Conservation (phyloP, 2,329 filamentous ascomycete species). For the Aspergillus carbonarius region DNA sequence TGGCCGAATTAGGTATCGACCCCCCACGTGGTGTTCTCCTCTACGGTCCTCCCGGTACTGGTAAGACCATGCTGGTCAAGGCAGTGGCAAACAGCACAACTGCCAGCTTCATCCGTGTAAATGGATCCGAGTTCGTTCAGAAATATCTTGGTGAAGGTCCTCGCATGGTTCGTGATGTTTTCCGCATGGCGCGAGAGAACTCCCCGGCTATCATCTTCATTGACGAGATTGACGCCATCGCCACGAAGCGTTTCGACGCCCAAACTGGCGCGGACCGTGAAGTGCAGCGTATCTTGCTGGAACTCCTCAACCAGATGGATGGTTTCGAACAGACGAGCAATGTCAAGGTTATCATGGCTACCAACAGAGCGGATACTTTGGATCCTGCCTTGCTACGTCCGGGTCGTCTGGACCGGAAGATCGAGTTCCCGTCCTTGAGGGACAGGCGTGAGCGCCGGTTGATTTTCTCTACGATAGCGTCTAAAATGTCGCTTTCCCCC, state of each 20-base stretch:
- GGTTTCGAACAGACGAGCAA: conserved; percentile 98
- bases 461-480: conserved; percentile 95
- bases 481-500: conserved; percentile 94
- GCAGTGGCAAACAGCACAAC: conserved; percentile 98
- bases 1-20: conserved; percentile 65
- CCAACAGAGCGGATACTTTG: conserved; percentile 94
- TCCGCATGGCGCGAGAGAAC: conserved; percentile 98
- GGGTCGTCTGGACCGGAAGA: conserved; percentile 94
- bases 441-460: conserved; percentile 92
- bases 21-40: conserved; percentile 93
- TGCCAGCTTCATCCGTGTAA: conserved; percentile 96
- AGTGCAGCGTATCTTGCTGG: conserved; percentile 95
- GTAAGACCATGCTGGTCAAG: conserved; percentile 97
- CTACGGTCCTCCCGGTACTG: conserved; percentile 92
- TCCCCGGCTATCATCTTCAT: conserved; percentile 99
- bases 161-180: conserved; percentile 98
- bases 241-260: conserved; percentile 98
- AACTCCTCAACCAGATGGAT: conserved; percentile 99
- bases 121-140: conserved; percentile 97
- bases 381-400: conserved; percentile 93
- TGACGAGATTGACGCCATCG: conserved; percentile 98
- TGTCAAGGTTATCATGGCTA: conserved; percentile 99
- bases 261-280: conserved; percentile 97
- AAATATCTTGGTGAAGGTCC: conserved; percentile 98
- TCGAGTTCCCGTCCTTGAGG: conserved; percentile 93